Evolutionary conservation across 1,284 basidiomycete genomes (phyloP).

Genomic region (Sporisorium scitamineum): DNA sequence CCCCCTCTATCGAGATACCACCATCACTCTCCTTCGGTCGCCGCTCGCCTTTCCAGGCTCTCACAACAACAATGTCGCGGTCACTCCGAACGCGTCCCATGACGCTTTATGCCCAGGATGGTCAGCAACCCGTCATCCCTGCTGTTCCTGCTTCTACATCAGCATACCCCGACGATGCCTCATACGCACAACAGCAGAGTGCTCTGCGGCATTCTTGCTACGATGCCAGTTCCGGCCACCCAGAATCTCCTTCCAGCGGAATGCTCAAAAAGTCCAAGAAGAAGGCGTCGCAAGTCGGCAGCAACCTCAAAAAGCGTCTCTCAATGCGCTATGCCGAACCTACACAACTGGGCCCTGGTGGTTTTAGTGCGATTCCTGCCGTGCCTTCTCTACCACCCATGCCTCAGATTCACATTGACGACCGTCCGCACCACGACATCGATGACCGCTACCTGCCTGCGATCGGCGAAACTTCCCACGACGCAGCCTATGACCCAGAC

Average conservation of each 20-base stretch:
- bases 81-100: constrained; percentile 66
- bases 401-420: constrained; percentile 34
- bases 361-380: constrained; percentile 44
- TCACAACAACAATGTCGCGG: constrained; percentile 54
- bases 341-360: constrained; percentile 56
- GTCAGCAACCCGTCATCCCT: constrained; percentile 27
- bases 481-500: constrained; percentile 32
- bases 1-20: not conserved
- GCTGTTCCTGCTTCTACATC: constrained; percentile 12
- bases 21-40: not conserved
- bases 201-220: constrained; percentile 8
- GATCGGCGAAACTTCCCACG: constrained; percentile 45
- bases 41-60: not conserved
- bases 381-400: constrained; percentile 48
- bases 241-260: constrained; percentile 1
- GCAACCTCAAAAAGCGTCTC: constrained; percentile 66
- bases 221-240: not conserved
- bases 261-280: constrained; percentile 50
- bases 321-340: constrained; percentile 68
- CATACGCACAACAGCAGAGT: constrained; percentile 9
- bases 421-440: constrained; percentile 20
- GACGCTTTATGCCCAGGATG: constrained; percentile 64
- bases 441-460: constrained; percentile 15
- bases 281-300: constrained; percentile 60
- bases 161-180: constrained; percentile 16